These are phyloP conservation scores for Cyclotella sp. DNA, from an alignment of 108 stramenopile genomes.

Conservation along the genomic window DNA sequence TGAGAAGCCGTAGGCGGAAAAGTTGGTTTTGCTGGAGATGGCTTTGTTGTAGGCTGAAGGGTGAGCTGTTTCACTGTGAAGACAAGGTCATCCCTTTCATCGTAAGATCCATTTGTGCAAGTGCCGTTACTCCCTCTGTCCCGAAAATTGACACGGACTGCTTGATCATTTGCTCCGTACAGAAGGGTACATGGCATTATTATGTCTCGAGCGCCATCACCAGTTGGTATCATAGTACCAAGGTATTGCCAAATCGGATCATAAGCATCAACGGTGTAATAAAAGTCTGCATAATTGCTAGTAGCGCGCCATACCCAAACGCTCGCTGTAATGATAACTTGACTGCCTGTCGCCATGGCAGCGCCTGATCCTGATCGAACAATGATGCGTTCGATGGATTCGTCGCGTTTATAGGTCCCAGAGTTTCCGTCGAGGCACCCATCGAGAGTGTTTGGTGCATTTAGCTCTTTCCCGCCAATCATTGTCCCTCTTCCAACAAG, in stretches of 20 bases:
- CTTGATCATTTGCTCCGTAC: background rate
- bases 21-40: no score
- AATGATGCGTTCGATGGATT: background rate
- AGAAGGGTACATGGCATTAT: background rate
- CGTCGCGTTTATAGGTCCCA: background rate
- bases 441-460: no score
- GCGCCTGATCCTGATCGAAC: background rate
- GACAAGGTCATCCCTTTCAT: conserved; percentile 5
- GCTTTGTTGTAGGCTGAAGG: no score
- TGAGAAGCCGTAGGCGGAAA: no score
- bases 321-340: background rate
- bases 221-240: background rate
- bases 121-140: background rate
- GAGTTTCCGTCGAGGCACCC: background rate
- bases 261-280: conserved; percentile 8
- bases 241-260: background rate
- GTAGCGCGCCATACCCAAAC: background rate
- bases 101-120: background rate
- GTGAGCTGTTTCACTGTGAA: background rate
- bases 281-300: conserved; percentile 1
- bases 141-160: conserved; percentile 1
- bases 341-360: background rate
- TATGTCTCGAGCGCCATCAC: background rate
- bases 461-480: no score
- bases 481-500: no score